These are phyloP conservation scores for Phytophthora cryptogea DNA, from an alignment of 352 stramenopile genomes.

Conservation along the genomic window DNA sequence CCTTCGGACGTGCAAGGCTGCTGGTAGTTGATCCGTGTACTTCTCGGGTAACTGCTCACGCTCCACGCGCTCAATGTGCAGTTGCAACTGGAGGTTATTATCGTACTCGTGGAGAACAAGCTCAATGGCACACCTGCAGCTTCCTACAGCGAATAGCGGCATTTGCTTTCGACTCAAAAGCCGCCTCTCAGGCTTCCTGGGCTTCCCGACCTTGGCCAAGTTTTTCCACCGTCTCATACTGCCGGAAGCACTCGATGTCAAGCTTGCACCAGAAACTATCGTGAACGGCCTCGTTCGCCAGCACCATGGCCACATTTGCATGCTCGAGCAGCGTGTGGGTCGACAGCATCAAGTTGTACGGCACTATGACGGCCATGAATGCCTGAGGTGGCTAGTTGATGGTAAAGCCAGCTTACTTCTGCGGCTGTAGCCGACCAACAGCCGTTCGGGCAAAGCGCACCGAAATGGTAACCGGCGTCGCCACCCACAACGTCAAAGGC, in stretches of 20 bases:
- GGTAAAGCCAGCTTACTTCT: conserved; percentile 11
- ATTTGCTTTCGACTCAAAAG: too few species aligned
- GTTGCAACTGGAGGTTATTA: too few species aligned
- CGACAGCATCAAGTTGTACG: conserved; percentile 7
- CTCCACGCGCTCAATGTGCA: too few species aligned
- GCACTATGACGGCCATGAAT: conserved; percentile 1
- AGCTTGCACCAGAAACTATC: conserved; percentile 3
- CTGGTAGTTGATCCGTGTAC: too few species aligned
- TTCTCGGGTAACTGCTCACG: too few species aligned
- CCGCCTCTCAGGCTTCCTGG: too few species aligned
- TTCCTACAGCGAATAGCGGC: too few species aligned
- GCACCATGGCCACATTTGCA: not conserved
- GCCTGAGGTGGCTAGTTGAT: not conserved
- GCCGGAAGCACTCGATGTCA: conserved; percentile 68
- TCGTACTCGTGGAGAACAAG: too few species aligned
- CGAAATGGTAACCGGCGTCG: not conserved
- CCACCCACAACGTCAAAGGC: conserved; percentile 6
- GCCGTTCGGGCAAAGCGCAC: conserved; percentile 2
- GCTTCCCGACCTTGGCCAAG: too few species aligned
- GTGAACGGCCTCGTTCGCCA: not conserved
- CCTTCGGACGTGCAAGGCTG: too few species aligned
- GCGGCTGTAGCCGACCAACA: not conserved
- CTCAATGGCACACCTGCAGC: too few species aligned
- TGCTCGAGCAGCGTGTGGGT: conserved; percentile 9
- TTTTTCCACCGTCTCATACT: too few species aligned